Percentiles rank a stretch among this genome's conserved stretches.
phyloP scores from a whole-genome alignment of 1,284 basidiomycete genomes.

The Leucoagaricus sp. region DNA sequence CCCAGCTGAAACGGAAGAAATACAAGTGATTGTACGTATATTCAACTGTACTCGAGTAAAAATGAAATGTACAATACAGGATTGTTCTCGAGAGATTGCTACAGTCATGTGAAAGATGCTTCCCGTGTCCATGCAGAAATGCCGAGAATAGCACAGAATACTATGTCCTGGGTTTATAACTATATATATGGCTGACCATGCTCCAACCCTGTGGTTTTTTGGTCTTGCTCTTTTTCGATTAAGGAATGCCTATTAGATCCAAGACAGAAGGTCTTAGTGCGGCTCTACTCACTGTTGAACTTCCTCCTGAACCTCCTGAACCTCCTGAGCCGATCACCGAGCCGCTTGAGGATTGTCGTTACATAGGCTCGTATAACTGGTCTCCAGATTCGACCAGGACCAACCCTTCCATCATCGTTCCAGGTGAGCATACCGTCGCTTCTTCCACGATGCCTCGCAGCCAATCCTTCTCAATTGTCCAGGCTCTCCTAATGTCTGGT shows the following conservation, averaged over 20 bases:
- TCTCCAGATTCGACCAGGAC: constrained; percentile 24
- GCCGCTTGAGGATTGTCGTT: constrained; percentile 37
- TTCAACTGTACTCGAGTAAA: no score
- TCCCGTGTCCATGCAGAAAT: neutral
- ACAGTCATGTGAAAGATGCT: neutral
- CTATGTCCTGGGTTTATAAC: neutral
- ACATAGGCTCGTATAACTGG: constrained; percentile 61
- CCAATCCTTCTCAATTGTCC: no score
- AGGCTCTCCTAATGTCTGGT: constrained; percentile 58
- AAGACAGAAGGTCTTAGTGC: neutral
- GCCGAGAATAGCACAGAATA: neutral
- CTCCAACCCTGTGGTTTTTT: neutral
- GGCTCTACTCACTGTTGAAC: neutral
- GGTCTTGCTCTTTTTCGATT: neutral
- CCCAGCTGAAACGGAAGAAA: no score
- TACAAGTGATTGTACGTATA: no score
- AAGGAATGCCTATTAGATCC: neutral
- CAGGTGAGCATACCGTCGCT: constrained; percentile 35
- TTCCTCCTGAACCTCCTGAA: neutral
- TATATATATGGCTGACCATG: neutral
- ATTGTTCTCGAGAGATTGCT: neutral
- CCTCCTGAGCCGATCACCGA: neutral
- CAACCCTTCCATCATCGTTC: constrained; percentile 56
- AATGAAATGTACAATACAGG: no score
- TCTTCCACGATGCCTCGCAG: neutral